Evolutionary conservation across 108 stramenopile genomes (phyloP), one percentile per base, ranked within the genome.

Genomic region (Fragilaria crotonensis): DNA sequence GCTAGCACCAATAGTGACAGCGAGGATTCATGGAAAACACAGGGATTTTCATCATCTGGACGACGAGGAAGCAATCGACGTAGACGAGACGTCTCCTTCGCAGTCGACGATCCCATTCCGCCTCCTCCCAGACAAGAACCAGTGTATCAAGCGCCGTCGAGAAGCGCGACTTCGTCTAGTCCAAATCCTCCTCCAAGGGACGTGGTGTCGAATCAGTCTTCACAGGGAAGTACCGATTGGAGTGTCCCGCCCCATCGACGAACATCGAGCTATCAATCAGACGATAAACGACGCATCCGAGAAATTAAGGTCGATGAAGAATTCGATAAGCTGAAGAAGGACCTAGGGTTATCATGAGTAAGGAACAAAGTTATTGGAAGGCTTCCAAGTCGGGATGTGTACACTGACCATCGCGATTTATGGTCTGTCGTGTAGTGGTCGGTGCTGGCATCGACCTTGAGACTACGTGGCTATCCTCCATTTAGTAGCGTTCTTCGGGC

Each of bases 241-340:
- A n/a, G 45, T 48, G 67, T 78, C 18, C 83, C 91, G 27, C 91
- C 91, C 0, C 91, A 93, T 67, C 80, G 91, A 45, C 79, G 87
- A 48, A 64, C 71, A 25, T 45, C 71, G 45, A 55, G 71, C 2
- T 64, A 68, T 49, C 69, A 73, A 45, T 53, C 57, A 18, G 72
- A 79, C 5, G 85, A 85, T 30, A 87, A 79, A 57, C 63, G 73
- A 58, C 51, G 85, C 57, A 58, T 89, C 23, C 71, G 87, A 55
- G 83, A 93, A 47, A 54, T 88, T 50, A 78, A 85, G 49, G 87
- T 93, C 2, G 91, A 93, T 50, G 91, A 93, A 33, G 91, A 93
- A 55, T 85, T 93, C 71, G 87, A 89, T 36, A 85, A 79, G 52
- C 72, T 93, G 29, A 93, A 89, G 56, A 70, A 71, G 53, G 90